phyloP scores from a whole-genome alignment of 2,329 filamentous ascomycete species.

The Exophiala oligosperma region DNA sequence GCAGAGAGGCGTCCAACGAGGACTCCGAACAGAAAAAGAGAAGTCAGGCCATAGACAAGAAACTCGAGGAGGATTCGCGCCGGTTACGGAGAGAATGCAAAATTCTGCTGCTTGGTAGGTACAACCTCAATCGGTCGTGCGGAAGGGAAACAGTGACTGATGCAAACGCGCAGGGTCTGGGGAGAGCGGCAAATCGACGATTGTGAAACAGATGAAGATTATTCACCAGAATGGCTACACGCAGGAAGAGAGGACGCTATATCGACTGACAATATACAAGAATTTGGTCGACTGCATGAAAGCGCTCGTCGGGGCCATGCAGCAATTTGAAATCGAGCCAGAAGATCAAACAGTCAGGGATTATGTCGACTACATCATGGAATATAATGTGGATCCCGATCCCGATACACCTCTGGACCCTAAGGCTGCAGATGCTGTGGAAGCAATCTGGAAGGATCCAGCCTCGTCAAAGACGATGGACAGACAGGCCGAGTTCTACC shows the following conservation, averaged over 20 bases:
- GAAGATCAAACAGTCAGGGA: conserved; percentile 69
- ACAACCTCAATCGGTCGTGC: conserved; percentile 4
- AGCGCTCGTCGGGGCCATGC: conserved; percentile 85
- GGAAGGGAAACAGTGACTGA: neutral
- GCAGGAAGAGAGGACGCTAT: conserved; percentile 87
- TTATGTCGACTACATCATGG: conserved; percentile 75
- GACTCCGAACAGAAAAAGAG: conserved; percentile 93
- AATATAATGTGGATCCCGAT: conserved; percentile 88
- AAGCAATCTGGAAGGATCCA: conserved; percentile 86
- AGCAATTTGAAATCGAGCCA: conserved; percentile 84
- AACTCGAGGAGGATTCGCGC: conserved; percentile 90
- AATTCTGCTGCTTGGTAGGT: conserved; percentile 84
- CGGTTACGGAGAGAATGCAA: conserved; percentile 97
- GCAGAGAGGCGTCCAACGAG: conserved; percentile 69
- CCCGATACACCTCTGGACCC: conserved; percentile 81
- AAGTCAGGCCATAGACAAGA: conserved; percentile 92
- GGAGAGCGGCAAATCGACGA: conserved; percentile 98
- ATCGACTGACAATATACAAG: conserved; percentile 96
- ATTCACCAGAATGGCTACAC: conserved; percentile 98
- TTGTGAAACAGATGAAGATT: conserved; percentile 99
- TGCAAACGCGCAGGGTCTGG: conserved; percentile 70
- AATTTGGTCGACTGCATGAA: conserved; percentile 97
- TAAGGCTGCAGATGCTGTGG: conserved; percentile 78
- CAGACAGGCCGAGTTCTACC: conserved; percentile 94
- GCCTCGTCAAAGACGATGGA: conserved; percentile 81